A percentile compares a stretch with the other conserved stretches of the same genome.
These are phyloP conservation scores for Xylaria nigripes DNA, from an alignment of 495 filamentous ascomycete genomes.

Conservation along the genomic window DNA sequence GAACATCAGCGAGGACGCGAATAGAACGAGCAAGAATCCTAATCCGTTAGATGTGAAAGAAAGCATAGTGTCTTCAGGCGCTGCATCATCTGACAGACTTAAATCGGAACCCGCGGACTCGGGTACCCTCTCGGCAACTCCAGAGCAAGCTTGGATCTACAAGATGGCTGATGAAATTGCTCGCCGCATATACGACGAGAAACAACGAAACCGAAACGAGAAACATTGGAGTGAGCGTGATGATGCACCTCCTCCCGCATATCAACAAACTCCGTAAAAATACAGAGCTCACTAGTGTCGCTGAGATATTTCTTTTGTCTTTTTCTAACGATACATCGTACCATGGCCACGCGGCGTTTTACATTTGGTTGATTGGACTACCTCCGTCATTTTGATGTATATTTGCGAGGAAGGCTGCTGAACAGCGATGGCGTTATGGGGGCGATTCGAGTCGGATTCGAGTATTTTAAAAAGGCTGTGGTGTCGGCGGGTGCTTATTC, in stretches of 20 bases:
- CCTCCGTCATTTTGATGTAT: conserved; percentile 18
- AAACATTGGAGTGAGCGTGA: conserved; percentile 42
- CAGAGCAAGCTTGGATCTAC: conserved; percentile 82
- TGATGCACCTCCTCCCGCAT: conserved; percentile 56
- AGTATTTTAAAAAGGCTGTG: not conserved
- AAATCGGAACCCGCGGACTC: conserved; percentile 24
- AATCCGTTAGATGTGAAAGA: conserved; percentile 10
- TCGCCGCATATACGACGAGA: conserved; percentile 65
- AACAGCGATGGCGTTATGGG: conserved; percentile 22
- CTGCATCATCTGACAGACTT: conserved; percentile 27
- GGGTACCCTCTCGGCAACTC: conserved; percentile 47
- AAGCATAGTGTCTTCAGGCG: conserved; percentile 12
- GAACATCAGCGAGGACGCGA: conserved; percentile 18
- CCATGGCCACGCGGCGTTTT: conserved; percentile 21
- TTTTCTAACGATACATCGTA: conserved; percentile 18
- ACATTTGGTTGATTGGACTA: conserved; percentile 5
- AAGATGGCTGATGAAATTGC: conserved; percentile 89
- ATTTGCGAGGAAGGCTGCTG: conserved; percentile 15
- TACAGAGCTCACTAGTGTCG: conserved; percentile 6
- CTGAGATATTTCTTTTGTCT: conserved; percentile 19
- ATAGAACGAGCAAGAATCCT: conserved; percentile 7
- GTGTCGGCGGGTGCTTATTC: not conserved
- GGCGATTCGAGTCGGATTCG: conserved; percentile 5
- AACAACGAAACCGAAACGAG: conserved; percentile 42
- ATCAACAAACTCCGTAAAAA: conserved; percentile 38